Conservation (phyloP, 2,329 filamentous ascomycete species). For the Pseudogymnoascus sp. region DNA sequence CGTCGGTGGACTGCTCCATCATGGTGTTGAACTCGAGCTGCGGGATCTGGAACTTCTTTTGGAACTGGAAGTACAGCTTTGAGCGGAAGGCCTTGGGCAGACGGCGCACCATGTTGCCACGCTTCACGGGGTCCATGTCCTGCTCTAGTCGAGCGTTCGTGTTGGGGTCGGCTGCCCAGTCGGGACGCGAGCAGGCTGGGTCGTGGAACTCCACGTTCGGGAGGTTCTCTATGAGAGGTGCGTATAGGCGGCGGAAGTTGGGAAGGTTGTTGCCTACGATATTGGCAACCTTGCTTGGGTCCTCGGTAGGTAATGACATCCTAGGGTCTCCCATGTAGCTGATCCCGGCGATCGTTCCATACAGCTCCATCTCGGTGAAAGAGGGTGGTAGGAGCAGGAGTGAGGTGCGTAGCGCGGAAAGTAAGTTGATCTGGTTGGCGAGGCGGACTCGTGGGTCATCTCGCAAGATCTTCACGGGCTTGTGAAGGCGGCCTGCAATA, state of each 20-base stretch:
- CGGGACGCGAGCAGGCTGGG: slow-evolving; percentile 44
- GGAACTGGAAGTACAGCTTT: slow-evolving; percentile 90
- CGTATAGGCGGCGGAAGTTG: slow-evolving; percentile 87
- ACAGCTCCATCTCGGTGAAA: slow-evolving; percentile 83
- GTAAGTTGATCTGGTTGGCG: slow-evolving; percentile 90
- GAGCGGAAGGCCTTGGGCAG: slow-evolving; percentile 79
- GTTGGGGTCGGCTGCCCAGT: slow-evolving; percentile 56
- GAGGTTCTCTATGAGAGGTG: slow-evolving; percentile 78
- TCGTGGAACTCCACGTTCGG: slow-evolving; percentile 80
- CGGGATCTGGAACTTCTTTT: slow-evolving; percentile 81
- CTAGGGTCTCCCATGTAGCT: slow-evolving; percentile 95
- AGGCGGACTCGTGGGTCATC: slow-evolving; percentile 88
- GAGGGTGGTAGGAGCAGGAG: slow-evolving; percentile 73
- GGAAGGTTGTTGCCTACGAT: slow-evolving; percentile 87
- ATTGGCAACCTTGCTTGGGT: slow-evolving; percentile 85
- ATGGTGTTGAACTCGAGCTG: slow-evolving; percentile 75
- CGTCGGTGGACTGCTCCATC: slow-evolving; percentile 67
- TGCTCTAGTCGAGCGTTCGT: slow-evolving; percentile 66
- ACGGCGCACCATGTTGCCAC: slow-evolving; percentile 93
- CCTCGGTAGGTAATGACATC: slow-evolving; percentile 84
- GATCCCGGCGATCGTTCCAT: slow-evolving; percentile 82
- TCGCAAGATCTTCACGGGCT: slow-evolving; percentile 93
- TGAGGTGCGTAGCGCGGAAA: slow-evolving; percentile 84
- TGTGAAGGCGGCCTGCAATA: slow-evolving; percentile 90
- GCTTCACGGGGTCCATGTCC: slow-evolving; percentile 84